A percentile compares a stretch with the other conserved stretches of the same genome.
phyloP scores from a whole-genome alignment of 2,329 filamentous ascomycete genomes.

The Rhynchosporium graminicola region DNA sequence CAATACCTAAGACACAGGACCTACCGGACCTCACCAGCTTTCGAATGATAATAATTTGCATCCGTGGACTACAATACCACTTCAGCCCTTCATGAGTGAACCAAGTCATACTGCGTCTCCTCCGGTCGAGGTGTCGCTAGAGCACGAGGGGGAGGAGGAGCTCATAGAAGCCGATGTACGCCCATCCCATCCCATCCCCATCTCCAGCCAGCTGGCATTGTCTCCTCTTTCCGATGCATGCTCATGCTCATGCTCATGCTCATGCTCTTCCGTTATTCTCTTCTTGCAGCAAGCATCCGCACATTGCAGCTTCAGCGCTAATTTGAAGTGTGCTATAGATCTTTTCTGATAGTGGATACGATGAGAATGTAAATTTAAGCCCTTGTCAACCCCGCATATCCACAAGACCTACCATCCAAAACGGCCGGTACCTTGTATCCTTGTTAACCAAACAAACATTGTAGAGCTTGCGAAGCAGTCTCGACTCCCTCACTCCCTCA shows the following conservation, averaged over 20 bases:
- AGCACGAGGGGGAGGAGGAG: slow-evolving; percentile 15
- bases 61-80: slow-evolving; percentile 10
- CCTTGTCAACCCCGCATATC: not conserved
- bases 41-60: not conserved
- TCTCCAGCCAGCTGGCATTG: too few species aligned
- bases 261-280: not conserved
- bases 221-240: slow-evolving; percentile 9
- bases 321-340: slow-evolving; percentile 7
- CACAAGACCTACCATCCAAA: not conserved
- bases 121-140: not conserved
- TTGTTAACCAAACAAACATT: not conserved
- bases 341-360: slow-evolving; percentile 18
- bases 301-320: not conserved
- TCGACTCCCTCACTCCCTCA: slow-evolving; percentile 18
- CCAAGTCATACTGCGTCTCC: slow-evolving; percentile 1
- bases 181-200: too few species aligned
- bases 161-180: slow-evolving; percentile 19
- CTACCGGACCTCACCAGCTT: not conserved
- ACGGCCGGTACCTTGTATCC: too few species aligned
- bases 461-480: slow-evolving; percentile 20
- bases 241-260: not conserved
- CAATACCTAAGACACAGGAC: too few species aligned
- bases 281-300: not conserved
- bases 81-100: not conserved
- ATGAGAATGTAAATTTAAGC: slow-evolving; percentile 13